phyloP scores from a whole-genome alignment of 352 stramenopile genomes.

The Pythium biforme region DNA sequence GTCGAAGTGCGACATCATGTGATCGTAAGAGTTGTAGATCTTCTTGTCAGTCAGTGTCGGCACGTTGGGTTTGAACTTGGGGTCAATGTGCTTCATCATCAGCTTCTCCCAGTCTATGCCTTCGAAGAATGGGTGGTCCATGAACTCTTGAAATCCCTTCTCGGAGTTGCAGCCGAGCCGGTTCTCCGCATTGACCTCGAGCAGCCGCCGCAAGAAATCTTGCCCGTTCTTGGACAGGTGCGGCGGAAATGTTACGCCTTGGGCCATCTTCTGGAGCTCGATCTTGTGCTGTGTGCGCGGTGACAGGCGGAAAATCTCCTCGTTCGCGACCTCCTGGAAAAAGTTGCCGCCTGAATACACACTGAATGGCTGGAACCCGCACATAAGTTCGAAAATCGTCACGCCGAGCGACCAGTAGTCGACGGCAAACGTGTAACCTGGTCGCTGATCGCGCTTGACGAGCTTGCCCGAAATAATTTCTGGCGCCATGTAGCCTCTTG shows the following conservation, averaged over 20 bases:
- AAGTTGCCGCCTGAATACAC: conserved; percentile 69
- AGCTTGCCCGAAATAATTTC: conserved; percentile 89
- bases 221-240: conserved; percentile 61
- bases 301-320: conserved; percentile 73
- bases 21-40: conserved; percentile 83
- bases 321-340: conserved; percentile 76
- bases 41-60: conserved; percentile 72
- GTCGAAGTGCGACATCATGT: conserved; percentile 89
- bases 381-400: conserved; percentile 89
- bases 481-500: conserved; percentile 89
- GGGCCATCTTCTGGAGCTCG: conserved; percentile 78
- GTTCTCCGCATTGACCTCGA: conserved; percentile 75
- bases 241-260: conserved; percentile 58
- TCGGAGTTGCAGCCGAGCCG: conserved; percentile 70
- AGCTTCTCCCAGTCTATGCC: conserved; percentile 83
- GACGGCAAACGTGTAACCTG: conserved; percentile 73
- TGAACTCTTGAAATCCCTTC: conserved; percentile 85
- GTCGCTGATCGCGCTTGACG: conserved; percentile 73
- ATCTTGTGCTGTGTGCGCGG: conserved; percentile 76
- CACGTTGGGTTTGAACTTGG: conserved; percentile 72
- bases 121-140: conserved; percentile 88
- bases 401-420: conserved; percentile 85
- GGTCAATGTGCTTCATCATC: conserved; percentile 87
- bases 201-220: conserved; percentile 77
- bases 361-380: conserved; percentile 82